Evolutionary conservation across 2,329 filamentous ascomycete species (phyloP).

Genomic region (Cercospora sesami): DNA sequence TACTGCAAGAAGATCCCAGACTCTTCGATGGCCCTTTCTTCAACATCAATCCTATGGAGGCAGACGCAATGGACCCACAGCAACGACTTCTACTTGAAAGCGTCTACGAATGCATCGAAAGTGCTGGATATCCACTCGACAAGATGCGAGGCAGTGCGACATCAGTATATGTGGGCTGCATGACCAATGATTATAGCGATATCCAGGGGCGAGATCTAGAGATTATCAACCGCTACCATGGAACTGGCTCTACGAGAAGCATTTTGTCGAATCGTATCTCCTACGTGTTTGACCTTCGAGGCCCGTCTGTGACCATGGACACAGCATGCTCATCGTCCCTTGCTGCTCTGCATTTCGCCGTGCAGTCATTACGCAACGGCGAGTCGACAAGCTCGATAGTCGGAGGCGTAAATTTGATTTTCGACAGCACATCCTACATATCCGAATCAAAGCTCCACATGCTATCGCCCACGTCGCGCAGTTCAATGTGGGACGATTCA

Average conservation of each 20-base stretch:
- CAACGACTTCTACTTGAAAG: conserved; percentile 32
- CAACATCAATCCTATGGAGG: conserved; percentile 27
- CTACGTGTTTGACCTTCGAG: conserved; percentile 31
- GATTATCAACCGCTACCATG: conserved; percentile 25
- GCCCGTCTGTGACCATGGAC: conserved; percentile 38
- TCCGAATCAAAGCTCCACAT: conserved; percentile 26
- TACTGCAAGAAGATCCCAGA: conserved; percentile 30
- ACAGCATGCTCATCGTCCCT: conserved; percentile 51
- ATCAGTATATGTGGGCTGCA: conserved; percentile 29
- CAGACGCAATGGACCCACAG: conserved; percentile 34
- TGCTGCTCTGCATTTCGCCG: conserved; percentile 39
- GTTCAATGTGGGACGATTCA: conserved; percentile 37
- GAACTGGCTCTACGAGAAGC: conserved; percentile 26
- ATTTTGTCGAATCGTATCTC: conserved; percentile 31
- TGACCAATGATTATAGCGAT: conserved; percentile 29
- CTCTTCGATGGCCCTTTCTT: conserved; percentile 33
- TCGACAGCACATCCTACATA: conserved; percentile 23
- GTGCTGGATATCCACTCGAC: conserved; percentile 21
- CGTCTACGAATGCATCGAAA: conserved; percentile 30
- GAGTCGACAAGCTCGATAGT: conserved; percentile 29
- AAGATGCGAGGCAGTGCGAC: conserved; percentile 24
- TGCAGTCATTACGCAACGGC: conserved; percentile 36
- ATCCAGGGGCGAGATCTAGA: conserved; percentile 29
- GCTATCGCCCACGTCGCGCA: conserved; percentile 33
- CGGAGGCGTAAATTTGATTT: conserved; percentile 33